Percentiles rank a stretch among this genome's conserved stretches.
These are phyloP conservation scores for Cyberlindnera bimundalis DNA, from an alignment of 805 yeast genomes.

Conservation along the genomic window DNA sequence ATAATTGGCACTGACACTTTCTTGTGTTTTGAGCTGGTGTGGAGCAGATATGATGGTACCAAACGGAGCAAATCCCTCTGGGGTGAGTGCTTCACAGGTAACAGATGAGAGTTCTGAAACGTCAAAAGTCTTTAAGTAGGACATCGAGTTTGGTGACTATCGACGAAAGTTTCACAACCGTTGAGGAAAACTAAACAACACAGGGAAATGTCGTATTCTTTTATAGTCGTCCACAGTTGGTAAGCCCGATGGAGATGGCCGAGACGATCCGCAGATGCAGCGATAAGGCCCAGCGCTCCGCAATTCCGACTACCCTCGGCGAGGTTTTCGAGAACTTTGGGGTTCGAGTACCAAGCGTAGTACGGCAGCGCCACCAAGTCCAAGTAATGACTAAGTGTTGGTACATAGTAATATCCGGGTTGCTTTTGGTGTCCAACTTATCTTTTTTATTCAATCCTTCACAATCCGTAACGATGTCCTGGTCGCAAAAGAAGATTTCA, in stretches of 20 bases:
- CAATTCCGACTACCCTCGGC: not conserved
- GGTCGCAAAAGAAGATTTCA: conserved; percentile 59
- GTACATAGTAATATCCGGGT: too few relatives aligned
- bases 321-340: not conserved
- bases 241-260: conserved; percentile 8
- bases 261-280: not conserved
- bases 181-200: too few relatives aligned
- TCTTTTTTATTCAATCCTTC: too few relatives aligned
- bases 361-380: too few relatives aligned
- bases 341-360: too few relatives aligned
- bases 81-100: conserved; percentile 56
- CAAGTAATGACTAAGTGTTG: not conserved
- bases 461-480: too few relatives aligned
- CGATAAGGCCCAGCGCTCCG: not conserved
- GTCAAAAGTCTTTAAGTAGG: conserved; percentile 35
- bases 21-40: conserved; percentile 52
- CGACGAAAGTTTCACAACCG: too few relatives aligned
- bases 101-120: conserved; percentile 21
- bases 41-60: conserved; percentile 80
- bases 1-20: conserved; percentile 66
- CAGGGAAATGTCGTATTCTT: too few relatives aligned
- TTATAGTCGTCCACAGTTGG: too few relatives aligned
- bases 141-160: conserved; percentile 21
- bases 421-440: too few relatives aligned
- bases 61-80: conserved; percentile 58